Percentiles rank a stretch among this genome's conserved stretches.
phyloP scores from a whole-genome alignment of 1,139 yeast species.

The Yamadazyma mexicana region DNA sequence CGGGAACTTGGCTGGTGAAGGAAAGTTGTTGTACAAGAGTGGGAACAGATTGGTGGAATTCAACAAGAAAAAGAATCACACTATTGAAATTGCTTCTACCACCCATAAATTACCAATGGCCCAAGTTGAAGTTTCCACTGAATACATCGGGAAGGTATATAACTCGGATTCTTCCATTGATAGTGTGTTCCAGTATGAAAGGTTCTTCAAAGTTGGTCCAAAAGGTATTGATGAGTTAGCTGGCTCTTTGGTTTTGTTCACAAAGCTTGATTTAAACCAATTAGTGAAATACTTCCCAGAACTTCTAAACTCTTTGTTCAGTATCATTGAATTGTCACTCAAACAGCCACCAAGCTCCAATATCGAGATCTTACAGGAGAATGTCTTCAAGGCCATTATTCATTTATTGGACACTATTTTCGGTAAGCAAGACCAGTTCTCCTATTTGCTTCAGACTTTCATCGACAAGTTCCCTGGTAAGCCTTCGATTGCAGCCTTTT shows the following conservation, averaged over 20 bases:
- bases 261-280: slow-evolving; percentile 46
- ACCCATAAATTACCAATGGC: slow-evolving; percentile 44
- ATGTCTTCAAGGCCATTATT: slow-evolving; percentile 54
- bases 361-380: slow-evolving; percentile 37
- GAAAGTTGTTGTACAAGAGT: slow-evolving; percentile 42
- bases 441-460: slow-evolving; percentile 55
- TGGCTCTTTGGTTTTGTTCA: slow-evolving; percentile 38
- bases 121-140: slow-evolving; percentile 57
- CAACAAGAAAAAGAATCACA: slow-evolving; percentile 36
- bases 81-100: slow-evolving; percentile 36
- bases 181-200: slow-evolving; percentile 56
- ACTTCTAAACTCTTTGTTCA: slow-evolving; percentile 43
- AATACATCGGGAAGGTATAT: slow-evolving; percentile 69
- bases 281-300: slow-evolving; percentile 58
- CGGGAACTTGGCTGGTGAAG: slow-evolving; percentile 62
- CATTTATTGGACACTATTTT: slow-evolving; percentile 63
- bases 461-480: slow-evolving; percentile 30
- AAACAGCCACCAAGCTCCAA: slow-evolving; percentile 24
- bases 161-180: slow-evolving; percentile 63
- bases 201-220: slow-evolving; percentile 41
- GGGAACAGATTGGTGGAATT: slow-evolving; percentile 44
- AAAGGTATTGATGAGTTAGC: slow-evolving; percentile 49
- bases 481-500: slow-evolving; percentile 52
- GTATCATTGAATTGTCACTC: slow-evolving; percentile 35
- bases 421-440: slow-evolving; percentile 66